A percentile compares a stretch with the other conserved stretches of the same genome.
These are phyloP conservation scores for Lepiota venenata DNA, from an alignment of 768 basidiomycete genomes.

Conservation along the genomic window DNA sequence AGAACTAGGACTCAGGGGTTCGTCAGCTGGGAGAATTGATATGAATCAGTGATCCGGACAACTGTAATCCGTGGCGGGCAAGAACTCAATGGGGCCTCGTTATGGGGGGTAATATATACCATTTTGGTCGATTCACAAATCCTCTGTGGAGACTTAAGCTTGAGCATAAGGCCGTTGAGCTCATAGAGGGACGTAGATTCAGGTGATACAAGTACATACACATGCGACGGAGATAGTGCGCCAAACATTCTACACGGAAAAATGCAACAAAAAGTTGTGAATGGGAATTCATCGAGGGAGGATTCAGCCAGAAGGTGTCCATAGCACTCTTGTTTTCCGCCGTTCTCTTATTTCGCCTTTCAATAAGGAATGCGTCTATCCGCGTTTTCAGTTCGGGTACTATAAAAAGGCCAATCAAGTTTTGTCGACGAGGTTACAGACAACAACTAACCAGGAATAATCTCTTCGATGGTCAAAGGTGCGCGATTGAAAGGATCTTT, in stretches of 20 bases:
- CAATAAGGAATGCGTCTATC: conserved; percentile 69
- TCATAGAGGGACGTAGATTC: no score
- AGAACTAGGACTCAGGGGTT: no score
- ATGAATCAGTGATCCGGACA: no score
- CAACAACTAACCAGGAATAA: conserved; percentile 59
- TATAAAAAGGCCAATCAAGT: conserved; percentile 20
- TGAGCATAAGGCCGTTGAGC: no score
- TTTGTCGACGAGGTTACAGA: neutral
- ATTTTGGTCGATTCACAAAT: no score
- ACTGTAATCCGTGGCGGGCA: no score
- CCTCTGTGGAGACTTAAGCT: no score
- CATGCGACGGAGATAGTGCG: neutral
- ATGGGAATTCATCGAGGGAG: neutral
- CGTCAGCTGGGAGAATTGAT: no score
- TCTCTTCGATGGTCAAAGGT: conserved; percentile 77
- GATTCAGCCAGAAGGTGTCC: conserved; percentile 5
- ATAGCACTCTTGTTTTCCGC: conserved; percentile 11
- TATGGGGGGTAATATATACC: no score
- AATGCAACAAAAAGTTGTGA: neutral
- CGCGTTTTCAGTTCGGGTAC: conserved; percentile 69
- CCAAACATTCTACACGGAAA: neutral
- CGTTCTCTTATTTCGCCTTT: conserved; percentile 44
- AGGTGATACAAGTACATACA: neutral
- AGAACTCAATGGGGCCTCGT: no score
- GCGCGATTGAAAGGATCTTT: conserved; percentile 95